Conservation (phyloP, 2,329 filamentous ascomycete genomes). For the Scytalidium lignicola region DNA sequence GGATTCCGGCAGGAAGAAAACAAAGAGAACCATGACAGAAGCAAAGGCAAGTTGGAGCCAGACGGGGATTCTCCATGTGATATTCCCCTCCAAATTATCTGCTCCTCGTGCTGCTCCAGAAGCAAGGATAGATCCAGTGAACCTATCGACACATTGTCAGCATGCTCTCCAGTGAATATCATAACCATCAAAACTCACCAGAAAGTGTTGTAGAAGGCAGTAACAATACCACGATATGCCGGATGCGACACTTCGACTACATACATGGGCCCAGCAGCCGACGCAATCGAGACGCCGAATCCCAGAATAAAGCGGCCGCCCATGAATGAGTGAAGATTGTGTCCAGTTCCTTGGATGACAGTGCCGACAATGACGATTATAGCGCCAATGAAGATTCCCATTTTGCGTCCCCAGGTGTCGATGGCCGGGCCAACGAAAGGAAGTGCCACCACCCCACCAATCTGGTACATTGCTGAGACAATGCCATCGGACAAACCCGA, state of each 20-base stretch:
- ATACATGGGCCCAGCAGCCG: slow-evolving; percentile 40
- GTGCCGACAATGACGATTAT: slow-evolving; percentile 40
- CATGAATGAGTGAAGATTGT: slow-evolving; percentile 33
- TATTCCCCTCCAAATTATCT: slow-evolving; percentile 31
- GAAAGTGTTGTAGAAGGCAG: slow-evolving; percentile 25
- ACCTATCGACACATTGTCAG: slow-evolving; percentile 28
- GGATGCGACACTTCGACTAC: slow-evolving; percentile 41
- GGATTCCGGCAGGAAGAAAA: slow-evolving; percentile 43
- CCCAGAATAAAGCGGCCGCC: slow-evolving; percentile 55
- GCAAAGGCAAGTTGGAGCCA: slow-evolving; percentile 49
- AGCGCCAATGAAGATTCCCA: slow-evolving; percentile 42
- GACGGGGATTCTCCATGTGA: slow-evolving; percentile 43
- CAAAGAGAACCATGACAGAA: slow-evolving; percentile 38
- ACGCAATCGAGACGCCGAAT: slow-evolving; percentile 44
- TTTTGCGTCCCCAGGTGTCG: slow-evolving; percentile 42
- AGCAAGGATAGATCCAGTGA: slow-evolving; percentile 48
- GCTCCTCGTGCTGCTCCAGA: slow-evolving; percentile 47
- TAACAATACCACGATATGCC: slow-evolving; percentile 37
- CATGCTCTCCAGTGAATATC: neutral
- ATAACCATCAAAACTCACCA: slow-evolving; percentile 11
- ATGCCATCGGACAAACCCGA: slow-evolving; percentile 44
- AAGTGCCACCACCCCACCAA: slow-evolving; percentile 42
- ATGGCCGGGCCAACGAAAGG: slow-evolving; percentile 42
- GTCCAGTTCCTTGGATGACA: slow-evolving; percentile 35
- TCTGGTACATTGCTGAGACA: slow-evolving; percentile 47